A percentile compares a stretch with the other conserved stretches of the same genome.
Evolutionary conservation across 441 rosid genomes (phyloP).

Genomic region (Aleurites moluccanus): DNA sequence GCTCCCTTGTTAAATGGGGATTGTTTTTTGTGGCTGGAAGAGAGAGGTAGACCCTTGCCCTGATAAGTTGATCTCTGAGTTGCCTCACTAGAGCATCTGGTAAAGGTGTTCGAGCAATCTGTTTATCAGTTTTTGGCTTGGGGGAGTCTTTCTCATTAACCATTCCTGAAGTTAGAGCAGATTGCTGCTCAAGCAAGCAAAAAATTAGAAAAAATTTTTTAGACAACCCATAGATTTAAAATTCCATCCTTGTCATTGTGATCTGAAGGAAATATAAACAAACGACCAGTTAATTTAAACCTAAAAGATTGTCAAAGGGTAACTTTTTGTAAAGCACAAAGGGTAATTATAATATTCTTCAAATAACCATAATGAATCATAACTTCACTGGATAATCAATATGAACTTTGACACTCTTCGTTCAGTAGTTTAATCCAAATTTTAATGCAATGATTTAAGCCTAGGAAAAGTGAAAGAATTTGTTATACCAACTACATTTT

Average conservation of each 20-base stretch:
- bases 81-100: conserved; percentile 62
- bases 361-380: background rate
- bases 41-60: conserved; percentile 77
- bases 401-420: background rate
- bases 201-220: conserved; percentile 4
- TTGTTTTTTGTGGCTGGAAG: conserved; percentile 63
- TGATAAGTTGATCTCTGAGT: conserved; percentile 81
- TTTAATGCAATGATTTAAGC: background rate
- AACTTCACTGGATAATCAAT: background rate
- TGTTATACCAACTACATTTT: background rate
- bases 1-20: conserved; percentile 65
- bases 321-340: too few species aligned
- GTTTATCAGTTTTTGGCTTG: conserved; percentile 35
- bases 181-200: conserved; percentile 29
- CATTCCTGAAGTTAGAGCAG: conserved; percentile 30
- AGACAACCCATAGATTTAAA: conserved; percentile 7
- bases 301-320: background rate
- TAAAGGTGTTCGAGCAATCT: conserved; percentile 30
- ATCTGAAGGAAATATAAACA: background rate
- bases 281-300: background rate
- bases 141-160: conserved; percentile 29
- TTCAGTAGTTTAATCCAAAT: background rate
- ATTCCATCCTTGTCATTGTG: background rate
- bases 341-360: background rate
- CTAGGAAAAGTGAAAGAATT: background rate